Conservation (phyloP, 73 alveolate species). For the Effrenium voratum region DNA sequence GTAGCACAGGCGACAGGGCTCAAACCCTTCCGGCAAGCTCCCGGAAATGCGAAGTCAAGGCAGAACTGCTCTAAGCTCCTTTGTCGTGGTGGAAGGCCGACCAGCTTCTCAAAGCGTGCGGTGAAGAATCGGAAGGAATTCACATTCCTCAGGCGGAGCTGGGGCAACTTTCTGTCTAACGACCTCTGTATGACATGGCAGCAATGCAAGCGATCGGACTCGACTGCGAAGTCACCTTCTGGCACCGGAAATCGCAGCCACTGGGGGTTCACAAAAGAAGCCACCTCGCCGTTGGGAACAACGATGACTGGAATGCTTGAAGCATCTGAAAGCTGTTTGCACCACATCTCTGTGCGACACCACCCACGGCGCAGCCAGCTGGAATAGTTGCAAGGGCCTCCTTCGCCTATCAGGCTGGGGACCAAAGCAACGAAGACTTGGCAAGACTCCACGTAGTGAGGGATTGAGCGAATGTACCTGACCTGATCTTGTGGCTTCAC, state of each 20-base stretch:
- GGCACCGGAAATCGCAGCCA: neutral
- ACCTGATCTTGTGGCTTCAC: neutral
- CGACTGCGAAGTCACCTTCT: neutral
- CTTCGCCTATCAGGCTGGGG: neutral
- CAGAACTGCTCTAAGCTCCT: neutral
- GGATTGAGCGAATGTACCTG: neutral
- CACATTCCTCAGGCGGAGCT: neutral
- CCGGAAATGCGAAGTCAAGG: neutral
- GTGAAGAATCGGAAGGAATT: conserved; percentile 11
- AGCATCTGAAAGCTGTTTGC: neutral
- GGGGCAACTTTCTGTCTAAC: neutral
- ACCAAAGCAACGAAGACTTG: neutral
- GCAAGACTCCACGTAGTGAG: neutral
- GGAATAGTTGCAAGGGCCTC: neutral
- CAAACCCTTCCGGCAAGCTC: neutral
- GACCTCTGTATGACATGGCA: neutral
- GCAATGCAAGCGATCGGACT: neutral
- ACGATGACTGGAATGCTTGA: conserved; percentile 11
- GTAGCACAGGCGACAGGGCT: conserved; percentile 57
- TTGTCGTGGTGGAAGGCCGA: neutral
- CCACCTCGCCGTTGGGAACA: neutral
- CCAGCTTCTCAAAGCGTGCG: neutral
- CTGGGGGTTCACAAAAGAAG: neutral
- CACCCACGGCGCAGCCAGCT: conserved; percentile 3
- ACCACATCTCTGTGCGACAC: conserved; percentile 28